Evolutionary conservation across 345 rosid genomes (phyloP).

Genomic region (Lepidium didymum): DNA sequence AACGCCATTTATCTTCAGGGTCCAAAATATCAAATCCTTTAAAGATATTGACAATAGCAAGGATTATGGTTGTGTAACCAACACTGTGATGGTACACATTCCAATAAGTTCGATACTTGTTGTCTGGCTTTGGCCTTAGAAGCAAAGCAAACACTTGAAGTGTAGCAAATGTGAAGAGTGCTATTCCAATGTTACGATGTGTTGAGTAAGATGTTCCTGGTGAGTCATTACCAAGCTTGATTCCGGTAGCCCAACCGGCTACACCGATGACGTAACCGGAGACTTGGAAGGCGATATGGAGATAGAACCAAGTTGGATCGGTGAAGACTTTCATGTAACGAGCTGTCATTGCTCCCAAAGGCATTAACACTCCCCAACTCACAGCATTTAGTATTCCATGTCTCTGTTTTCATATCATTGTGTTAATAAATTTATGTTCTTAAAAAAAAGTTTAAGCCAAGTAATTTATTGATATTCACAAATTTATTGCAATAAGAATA

Average conservation of each 20-base stretch:
- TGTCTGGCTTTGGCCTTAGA: slow-evolving; percentile 78
- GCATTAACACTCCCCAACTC: slow-evolving; percentile 87
- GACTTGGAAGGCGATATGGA: slow-evolving; percentile 62
- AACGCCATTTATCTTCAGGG: slow-evolving; percentile 53
- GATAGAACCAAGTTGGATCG: slow-evolving; percentile 86
- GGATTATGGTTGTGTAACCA: slow-evolving; percentile 55
- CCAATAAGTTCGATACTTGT: slow-evolving; percentile 82
- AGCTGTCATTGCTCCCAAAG: slow-evolving; percentile 65
- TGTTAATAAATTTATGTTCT: not conserved
- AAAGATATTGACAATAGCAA: slow-evolving; percentile 59
- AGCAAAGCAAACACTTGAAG: slow-evolving; percentile 90
- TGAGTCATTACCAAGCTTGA: slow-evolving; percentile 60
- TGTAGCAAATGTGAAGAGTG: slow-evolving; percentile 60
- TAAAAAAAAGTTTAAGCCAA: not conserved
- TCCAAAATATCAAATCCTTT: slow-evolving; percentile 62
- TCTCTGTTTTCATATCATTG: slow-evolving; percentile 32
- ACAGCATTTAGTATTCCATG: slow-evolving; percentile 82
- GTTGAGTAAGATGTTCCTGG: slow-evolving; percentile 27
- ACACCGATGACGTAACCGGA: slow-evolving; percentile 73
- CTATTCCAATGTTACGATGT: slow-evolving; percentile 70
- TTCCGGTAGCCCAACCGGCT: slow-evolving; percentile 83
- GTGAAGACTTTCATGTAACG: slow-evolving; percentile 86
- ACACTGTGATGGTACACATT: slow-evolving; percentile 75
- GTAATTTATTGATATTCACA: not conserved
- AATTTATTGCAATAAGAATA: not conserved